These are phyloP conservation scores for Amanita fuliginea DNA, from an alignment of 768 basidiomycete genomes.

Conservation along the genomic window DNA sequence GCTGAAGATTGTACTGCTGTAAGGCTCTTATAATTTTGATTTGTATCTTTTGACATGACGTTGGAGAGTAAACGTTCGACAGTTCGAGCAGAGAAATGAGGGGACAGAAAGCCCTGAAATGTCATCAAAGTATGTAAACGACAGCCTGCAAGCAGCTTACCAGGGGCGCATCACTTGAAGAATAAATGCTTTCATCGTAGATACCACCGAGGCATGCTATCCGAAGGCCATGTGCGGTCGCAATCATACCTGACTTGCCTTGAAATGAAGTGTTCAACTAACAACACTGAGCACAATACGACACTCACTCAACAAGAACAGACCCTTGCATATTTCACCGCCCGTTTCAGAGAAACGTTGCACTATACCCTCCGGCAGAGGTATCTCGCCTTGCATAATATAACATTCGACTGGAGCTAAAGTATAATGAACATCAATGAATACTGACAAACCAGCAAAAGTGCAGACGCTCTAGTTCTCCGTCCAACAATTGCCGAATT, in stretches of 20 bases:
- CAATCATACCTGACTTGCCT: conserved; percentile 79
- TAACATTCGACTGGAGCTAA: conserved; percentile 85
- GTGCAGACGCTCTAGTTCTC: conserved; percentile 49
- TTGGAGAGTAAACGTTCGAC: conserved; percentile 66
- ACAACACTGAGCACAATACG: background rate
- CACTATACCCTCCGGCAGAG: conserved; percentile 62
- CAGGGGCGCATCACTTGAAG: conserved; percentile 49
- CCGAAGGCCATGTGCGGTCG: conserved; percentile 67
- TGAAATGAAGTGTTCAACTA: conserved; percentile 5
- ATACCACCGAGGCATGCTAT: conserved; percentile 81
- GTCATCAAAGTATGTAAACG: conserved; percentile 4
- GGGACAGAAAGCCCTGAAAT: conserved; percentile 60
- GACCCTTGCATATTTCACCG: conserved; percentile 72
- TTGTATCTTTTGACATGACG: conserved; percentile 41
- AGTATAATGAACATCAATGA: conserved; percentile 8
- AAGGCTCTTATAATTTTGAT: conserved; percentile 49
- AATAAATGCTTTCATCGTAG: conserved; percentile 53
- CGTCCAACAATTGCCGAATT: conserved; percentile 57
- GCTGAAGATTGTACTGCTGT: conserved; percentile 56
- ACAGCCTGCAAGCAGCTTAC: conserved; percentile 24
- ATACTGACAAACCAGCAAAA: conserved; percentile 5
- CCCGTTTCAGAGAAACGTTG: conserved; percentile 66
- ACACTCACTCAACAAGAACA: conserved; percentile 75
- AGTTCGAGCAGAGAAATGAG: conserved; percentile 62
- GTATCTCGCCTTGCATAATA: conserved; percentile 79